Conservation (phyloP, 441 rosid genomes). For the Raphanus hybrid region DNA sequence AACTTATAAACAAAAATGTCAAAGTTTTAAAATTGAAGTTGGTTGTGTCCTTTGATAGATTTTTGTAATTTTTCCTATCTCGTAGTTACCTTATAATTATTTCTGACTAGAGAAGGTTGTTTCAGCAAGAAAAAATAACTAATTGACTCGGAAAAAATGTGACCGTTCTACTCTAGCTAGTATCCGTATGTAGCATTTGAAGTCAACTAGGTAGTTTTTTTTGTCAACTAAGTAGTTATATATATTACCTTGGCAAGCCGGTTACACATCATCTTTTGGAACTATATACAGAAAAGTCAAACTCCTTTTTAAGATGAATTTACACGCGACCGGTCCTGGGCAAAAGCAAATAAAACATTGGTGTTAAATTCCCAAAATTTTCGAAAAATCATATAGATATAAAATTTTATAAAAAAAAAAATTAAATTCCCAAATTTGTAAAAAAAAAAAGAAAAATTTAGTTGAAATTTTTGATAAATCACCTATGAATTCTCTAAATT, state of each 20-base stretch:
- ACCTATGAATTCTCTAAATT: too few relatives aligned
- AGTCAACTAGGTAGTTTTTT: conserved; percentile 24
- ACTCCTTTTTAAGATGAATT: not conserved
- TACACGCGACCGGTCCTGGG: not conserved
- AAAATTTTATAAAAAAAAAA: too few relatives aligned
- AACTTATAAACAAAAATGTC: not conserved
- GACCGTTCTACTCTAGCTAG: not conserved
- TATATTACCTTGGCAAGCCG: not conserved
- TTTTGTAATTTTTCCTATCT: not conserved
- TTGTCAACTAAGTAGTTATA: conserved; percentile 20
- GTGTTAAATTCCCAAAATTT: too few relatives aligned
- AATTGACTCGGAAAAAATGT: not conserved
- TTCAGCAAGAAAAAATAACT: conserved; percentile 1
- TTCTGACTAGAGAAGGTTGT: not conserved
- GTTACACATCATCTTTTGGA: conserved; percentile 14
- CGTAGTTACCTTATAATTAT: not conserved
- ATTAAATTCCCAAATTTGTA: too few relatives aligned
- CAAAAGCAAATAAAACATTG: too few relatives aligned
- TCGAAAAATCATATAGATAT: too few relatives aligned
- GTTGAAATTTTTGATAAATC: too few relatives aligned
- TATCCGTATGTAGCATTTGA: not conserved
- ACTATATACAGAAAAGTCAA: conserved; percentile 23
- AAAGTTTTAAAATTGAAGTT: not conserved
- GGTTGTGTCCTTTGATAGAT: not conserved
- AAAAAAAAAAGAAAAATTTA: too few relatives aligned